Evolutionary conservation across 495 filamentous ascomycete genomes (phyloP).

Genomic region (Aspergillus carlsbadensis): DNA sequence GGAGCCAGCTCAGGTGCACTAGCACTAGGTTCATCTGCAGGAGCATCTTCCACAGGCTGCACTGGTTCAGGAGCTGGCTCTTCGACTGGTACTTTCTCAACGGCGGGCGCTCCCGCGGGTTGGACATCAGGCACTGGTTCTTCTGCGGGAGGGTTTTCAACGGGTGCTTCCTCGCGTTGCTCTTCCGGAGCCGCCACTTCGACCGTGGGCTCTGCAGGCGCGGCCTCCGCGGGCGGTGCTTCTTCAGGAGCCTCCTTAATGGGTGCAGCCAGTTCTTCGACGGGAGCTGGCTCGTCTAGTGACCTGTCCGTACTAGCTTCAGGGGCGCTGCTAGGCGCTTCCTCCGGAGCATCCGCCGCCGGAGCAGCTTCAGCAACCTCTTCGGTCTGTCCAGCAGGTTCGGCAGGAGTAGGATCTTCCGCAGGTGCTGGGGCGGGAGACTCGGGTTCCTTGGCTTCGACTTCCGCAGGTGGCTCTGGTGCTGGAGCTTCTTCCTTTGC

Average conservation of each 20-base stretch:
- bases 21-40: constrained; percentile 14
- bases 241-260: too few relatives aligned
- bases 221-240: not conserved
- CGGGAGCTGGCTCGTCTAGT: constrained; percentile 4
- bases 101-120: not conserved
- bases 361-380: constrained; percentile 10
- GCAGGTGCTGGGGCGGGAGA: constrained; percentile 1
- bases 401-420: not conserved
- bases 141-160: not conserved
- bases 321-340: not conserved
- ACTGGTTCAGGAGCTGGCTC: constrained; percentile 2
- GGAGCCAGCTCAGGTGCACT: not conserved
- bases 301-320: constrained; percentile 16
- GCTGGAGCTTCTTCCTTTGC: not conserved
- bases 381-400: not conserved
- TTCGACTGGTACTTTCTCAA: constrained; percentile 6
- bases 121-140: constrained; percentile 13
- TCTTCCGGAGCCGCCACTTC: constrained; percentile 5
- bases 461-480: not conserved
- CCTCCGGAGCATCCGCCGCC: constrained; percentile 11
- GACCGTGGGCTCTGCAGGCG: not conserved
- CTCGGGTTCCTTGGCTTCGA: not conserved
- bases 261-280: constrained; percentile 2
- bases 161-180: constrained; percentile 8
- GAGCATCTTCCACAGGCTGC: constrained; percentile 11